Conservation (phyloP, 805 yeast species). For the Saccharomycopsis microspora region DNA sequence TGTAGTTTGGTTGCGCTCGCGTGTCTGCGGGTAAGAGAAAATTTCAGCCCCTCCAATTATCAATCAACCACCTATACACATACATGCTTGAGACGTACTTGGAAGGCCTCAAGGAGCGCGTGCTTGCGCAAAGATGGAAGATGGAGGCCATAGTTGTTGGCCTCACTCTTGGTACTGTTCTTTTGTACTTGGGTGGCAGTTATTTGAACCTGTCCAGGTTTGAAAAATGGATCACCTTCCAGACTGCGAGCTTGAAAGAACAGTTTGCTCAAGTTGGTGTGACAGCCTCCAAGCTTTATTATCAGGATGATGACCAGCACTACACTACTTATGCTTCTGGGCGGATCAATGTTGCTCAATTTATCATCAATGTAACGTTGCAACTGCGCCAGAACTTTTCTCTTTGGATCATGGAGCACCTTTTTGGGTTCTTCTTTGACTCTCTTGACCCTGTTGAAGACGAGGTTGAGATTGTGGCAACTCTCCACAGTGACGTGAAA, state of each 20-base stretch:
- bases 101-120: conserved; percentile 6
- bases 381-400: conserved; percentile 73
- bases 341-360: conserved; percentile 59
- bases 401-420: conserved; percentile 51
- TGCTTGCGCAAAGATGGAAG: conserved; percentile 49
- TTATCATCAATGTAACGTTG: conserved; percentile 51
- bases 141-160: conserved; percentile 51
- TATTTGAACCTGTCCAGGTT: conserved; percentile 46
- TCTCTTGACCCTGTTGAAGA: conserved; percentile 46
- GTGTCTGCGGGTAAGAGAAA: too few relatives aligned
- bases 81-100: background rate
- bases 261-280: conserved; percentile 78
- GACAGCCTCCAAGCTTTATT: conserved; percentile 30
- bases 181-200: conserved; percentile 48
- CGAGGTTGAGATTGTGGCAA: conserved; percentile 49
- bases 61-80: too few relatives aligned
- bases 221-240: conserved; percentile 33
- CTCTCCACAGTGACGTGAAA: conserved; percentile 30
- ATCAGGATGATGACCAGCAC: conserved; percentile 52
- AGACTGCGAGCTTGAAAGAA: conserved; percentile 37
- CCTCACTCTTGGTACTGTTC: conserved; percentile 36
- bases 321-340: conserved; percentile 79
- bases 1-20: too few relatives aligned
- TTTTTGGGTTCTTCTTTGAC: conserved; percentile 43
- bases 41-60: too few relatives aligned